Percentiles rank a stretch among this genome's conserved stretches.
Conservation (phyloP, 192 early-diverging fungal genomes). For the Funneliformis mosseae region DNA sequence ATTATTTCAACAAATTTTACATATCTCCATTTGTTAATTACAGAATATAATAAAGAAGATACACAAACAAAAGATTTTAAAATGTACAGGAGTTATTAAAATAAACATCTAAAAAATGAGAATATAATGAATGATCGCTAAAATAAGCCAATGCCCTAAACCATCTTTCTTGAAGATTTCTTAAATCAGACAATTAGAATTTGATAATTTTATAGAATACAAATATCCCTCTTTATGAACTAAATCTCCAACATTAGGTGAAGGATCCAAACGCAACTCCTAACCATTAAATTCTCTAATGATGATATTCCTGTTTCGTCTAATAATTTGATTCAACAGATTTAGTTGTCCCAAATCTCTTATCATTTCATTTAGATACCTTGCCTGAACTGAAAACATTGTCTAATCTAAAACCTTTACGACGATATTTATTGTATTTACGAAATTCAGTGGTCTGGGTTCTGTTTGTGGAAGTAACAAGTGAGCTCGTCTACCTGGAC, state of each 20-base stretch:
- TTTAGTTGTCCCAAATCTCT: not conserved
- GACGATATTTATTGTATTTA: not conserved
- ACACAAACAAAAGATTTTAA: not conserved
- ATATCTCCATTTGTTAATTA: not conserved
- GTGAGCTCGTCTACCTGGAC: not conserved
- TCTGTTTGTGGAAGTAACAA: not conserved
- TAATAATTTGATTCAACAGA: not conserved
- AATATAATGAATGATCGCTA: not conserved
- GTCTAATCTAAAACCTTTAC: not conserved
- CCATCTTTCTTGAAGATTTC: too few relatives aligned
- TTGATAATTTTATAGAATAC: not conserved
- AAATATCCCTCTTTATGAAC: not conserved
- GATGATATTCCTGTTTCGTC: not conserved
- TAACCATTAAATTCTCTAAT: constrained; percentile 1
- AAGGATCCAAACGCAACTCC: not conserved
- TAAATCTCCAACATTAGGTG: not conserved
- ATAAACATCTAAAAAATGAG: not conserved
- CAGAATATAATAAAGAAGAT: not conserved
- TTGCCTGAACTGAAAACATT: not conserved
- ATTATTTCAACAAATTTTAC: not conserved
- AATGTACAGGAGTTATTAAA: not conserved
- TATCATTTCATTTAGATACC: not conserved
- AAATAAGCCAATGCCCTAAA: too few relatives aligned
- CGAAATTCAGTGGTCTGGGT: not conserved
- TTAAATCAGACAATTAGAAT: not conserved